Evolutionary conservation across 2,329 filamentous ascomycete genomes (phyloP).

Genomic region (Fusarium cicatricum): DNA sequence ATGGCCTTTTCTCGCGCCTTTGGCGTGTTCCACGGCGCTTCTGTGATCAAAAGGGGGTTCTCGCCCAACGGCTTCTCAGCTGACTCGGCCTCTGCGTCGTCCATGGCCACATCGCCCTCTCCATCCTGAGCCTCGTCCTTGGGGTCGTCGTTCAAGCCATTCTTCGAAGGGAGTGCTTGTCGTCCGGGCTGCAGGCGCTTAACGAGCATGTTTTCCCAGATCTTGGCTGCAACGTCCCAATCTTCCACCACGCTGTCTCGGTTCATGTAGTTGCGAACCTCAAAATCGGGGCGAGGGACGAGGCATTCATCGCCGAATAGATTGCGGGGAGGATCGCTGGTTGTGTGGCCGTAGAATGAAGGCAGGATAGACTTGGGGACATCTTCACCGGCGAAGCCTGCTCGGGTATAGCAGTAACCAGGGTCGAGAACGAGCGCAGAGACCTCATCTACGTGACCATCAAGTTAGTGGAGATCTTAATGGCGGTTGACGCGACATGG

Average conservation of each 20-base stretch:
- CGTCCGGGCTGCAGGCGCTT: conserved; percentile 84
- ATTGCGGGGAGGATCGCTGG: conserved; percentile 56
- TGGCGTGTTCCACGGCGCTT: conserved; percentile 88
- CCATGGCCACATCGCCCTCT: conserved; percentile 69
- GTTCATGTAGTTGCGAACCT: conserved; percentile 92
- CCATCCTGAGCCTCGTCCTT: conserved; percentile 67
- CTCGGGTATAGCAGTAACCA: conserved; percentile 89
- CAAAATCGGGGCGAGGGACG: conserved; percentile 76
- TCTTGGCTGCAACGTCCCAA: conserved; percentile 87
- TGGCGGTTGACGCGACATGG: conserved; percentile 26
- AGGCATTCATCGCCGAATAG: conserved; percentile 93
- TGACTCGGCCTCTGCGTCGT: conserved; percentile 50
- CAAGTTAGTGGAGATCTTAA: conserved; percentile 30
- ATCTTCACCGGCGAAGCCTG: conserved; percentile 97
- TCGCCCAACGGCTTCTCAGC: conserved; percentile 85
- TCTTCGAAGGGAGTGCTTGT: conserved; percentile 73
- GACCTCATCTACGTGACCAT: conserved; percentile 78
- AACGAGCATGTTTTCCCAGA: conserved; percentile 94
- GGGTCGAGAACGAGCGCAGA: conserved; percentile 96
- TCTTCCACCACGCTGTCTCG: conserved; percentile 91
- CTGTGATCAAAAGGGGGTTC: conserved; percentile 91
- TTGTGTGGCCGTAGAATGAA: conserved; percentile 80
- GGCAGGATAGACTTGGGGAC: conserved; percentile 93
- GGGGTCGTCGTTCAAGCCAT: conserved; percentile 77
- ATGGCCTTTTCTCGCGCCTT: conserved; percentile 94